Base-by-base conservation (phyloP, 2,329 filamentous ascomycete genomes). In the Juglanconis juglandina region DNA sequence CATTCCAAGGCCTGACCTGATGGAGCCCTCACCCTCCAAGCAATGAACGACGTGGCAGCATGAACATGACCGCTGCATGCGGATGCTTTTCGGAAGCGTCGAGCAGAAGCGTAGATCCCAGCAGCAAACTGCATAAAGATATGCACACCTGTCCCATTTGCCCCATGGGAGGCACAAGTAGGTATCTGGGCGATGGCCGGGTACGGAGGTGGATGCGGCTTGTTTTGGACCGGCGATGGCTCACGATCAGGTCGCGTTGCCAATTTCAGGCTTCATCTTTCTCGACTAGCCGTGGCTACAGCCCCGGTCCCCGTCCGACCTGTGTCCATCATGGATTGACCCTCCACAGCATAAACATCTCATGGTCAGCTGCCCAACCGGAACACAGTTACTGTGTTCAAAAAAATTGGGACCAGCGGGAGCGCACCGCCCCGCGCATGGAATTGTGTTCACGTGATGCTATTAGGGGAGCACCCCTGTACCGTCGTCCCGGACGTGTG, bases 331-430 rank as follows among this genome's bases (percentile, higher is more conserved):
- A 61, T 63, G 61, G 61, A 52, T 58, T 57, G 58, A 51, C 61
- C 60, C 54, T 55, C 42, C 54, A 55, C 61, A 48, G 44, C 35
- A 24, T 32, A 47, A 6, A 51, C 14, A 41, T 60, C 11, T 44
- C 50, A 60, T 53, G 49, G 44, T 32, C 50, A 48, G 49, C 58
- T 61, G 50, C 61, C 44, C 54, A 60, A 63, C 61, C 58, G 54
- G 61, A 63, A 55, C 54, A 61, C 61, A 58, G 54, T 44, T 42
- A 46, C 54, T 58, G 53, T 58, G 49, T 58, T 48, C 2, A 32
- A 41, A 61, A 60, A 58, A 58, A 55, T 47, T 58, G 58, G 61
- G 61, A 56, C 35, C 39, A 51, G 49, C 60, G 60, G 58, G 61
- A 51, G 46, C 47, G 30, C n/a, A 54, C 58, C 58, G 58, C 50